Evolutionary conservation across 371 early-diverging fungal genomes (phyloP).

Genomic region (Apophysomyces ossiformis): DNA sequence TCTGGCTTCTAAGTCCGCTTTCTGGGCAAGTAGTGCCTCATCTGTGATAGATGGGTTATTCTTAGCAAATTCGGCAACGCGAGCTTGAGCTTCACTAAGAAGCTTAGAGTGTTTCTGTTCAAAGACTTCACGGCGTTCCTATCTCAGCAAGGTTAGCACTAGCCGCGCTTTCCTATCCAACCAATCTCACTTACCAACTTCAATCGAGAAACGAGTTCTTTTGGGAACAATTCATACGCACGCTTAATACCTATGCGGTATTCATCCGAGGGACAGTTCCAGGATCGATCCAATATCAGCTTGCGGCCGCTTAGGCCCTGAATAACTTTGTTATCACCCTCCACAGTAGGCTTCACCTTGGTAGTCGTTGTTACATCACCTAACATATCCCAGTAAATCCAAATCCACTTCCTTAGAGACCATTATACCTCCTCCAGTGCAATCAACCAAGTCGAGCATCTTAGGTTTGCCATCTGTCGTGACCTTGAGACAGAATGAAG

Average conservation of each 20-base stretch:
- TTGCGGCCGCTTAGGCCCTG: conserved; percentile 79
- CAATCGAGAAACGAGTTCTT: conserved; percentile 57
- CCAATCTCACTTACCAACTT: conserved; percentile 49
- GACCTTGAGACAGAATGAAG: conserved; percentile 40
- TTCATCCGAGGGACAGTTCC: conserved; percentile 81
- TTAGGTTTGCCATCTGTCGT: conserved; percentile 91
- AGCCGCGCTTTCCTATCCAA: background rate
- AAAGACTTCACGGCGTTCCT: conserved; percentile 73
- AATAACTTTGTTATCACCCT: conserved; percentile 56
- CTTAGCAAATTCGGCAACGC: conserved; percentile 57
- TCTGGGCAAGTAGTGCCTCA: conserved; percentile 37
- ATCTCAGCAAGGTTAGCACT: background rate
- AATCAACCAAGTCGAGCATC: conserved; percentile 91
- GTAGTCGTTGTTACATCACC: conserved; percentile 77
- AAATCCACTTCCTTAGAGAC: background rate
- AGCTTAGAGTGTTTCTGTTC: conserved; percentile 68
- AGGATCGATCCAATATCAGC: conserved; percentile 70
- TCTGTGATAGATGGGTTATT: conserved; percentile 32
- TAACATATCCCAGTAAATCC: background rate
- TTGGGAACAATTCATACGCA: conserved; percentile 80
- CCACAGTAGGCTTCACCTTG: conserved; percentile 55
- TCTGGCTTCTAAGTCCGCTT: conserved; percentile 72
- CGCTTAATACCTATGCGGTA: conserved; percentile 86
- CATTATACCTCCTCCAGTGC: conserved; percentile 75
- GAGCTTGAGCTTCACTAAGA: conserved; percentile 63